A percentile compares a stretch with the other conserved stretches of the same genome.
Conservation (phyloP, 257 asterid genomes). For the Solanum etuberosum region DNA sequence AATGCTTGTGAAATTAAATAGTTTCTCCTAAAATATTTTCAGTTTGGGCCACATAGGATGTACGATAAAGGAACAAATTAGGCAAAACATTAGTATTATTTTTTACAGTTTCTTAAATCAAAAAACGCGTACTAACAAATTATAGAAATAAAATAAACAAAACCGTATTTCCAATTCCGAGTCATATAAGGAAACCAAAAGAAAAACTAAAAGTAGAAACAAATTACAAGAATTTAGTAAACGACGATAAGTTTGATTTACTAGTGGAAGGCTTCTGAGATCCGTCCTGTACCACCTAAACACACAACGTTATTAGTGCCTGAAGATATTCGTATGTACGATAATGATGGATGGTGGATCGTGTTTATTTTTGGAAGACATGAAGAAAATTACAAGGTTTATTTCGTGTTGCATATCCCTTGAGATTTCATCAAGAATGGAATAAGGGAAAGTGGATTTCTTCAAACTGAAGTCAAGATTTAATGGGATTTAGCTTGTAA, state of each 20-base stretch:
- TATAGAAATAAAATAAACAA: not conserved
- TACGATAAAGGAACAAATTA: not conserved
- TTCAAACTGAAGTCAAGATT: not conserved
- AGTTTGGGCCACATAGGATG: not conserved
- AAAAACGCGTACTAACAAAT: not conserved
- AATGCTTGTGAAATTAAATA: too few species aligned
- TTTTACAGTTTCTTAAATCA: not conserved
- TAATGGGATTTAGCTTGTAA: not conserved
- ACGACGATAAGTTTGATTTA: not conserved
- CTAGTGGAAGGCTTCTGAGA: not conserved
- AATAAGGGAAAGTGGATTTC: conserved; percentile 4
- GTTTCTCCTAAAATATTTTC: not conserved
- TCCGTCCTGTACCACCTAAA: not conserved
- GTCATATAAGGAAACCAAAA: not conserved
- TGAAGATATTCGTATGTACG: not conserved
- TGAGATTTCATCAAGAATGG: conserved; percentile 11
- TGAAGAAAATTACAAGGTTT: not conserved
- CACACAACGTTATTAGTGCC: not conserved
- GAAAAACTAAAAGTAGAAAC: not conserved
- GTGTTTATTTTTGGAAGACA: not conserved
- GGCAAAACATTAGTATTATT: not conserved
- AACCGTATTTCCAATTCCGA: not conserved
- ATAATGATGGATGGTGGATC: not conserved
- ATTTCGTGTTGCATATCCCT: not conserved
- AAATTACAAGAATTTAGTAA: not conserved